Base-by-base conservation (phyloP, 306 rosid species). In the Prunus persica region DNA sequence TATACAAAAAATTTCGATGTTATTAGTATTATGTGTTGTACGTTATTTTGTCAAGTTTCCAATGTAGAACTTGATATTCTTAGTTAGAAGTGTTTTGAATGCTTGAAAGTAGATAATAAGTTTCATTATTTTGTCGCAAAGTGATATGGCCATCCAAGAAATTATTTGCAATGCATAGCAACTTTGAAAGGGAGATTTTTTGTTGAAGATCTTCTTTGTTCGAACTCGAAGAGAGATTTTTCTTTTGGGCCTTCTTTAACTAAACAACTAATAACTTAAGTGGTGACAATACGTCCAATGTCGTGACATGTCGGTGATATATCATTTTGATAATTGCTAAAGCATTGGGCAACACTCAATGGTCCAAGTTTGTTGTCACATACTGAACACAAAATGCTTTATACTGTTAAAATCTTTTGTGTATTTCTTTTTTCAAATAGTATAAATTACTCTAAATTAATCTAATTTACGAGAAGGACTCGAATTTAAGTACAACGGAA, bases 111-210 rank as follows among this genome's bases (percentile, higher is more conserved):
- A 6, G 43, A 38, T 38, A 34, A 76, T 41, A 77, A 78, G 72
- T 81, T 85, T 73, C 91, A 87, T 74, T 82, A 52, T 85, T 85
- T 87, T 76, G 84, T 80, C 34, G 91, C 38, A 89, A 30, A 85
- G 85, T 73, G 87, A 76, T 74, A 73, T 24, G 66, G 73, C 67
- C 91, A 87, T 77, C 87, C 89, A 55, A 3, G 25, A n/a, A 55
- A 55, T 8, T 55, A 16, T 16, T n/a, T n/a, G 24, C 25, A 8
- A 55, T 18, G 61, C 16, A n/a, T n/a, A 34, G 70, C 49, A 24
- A 45, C 66, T 2, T 20, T 1, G 7, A 51, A 51, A 3, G 47
- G 34, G 57, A 45, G 67, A 73, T 24, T 52, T 22, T 52, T 38
- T 54, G n/a, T n/a, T 41, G 12, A 47, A 72, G 32, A 43, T 46